Conservation (phyloP, 2,329 filamentous ascomycete genomes). For the Hypoxylon sp. region DNA sequence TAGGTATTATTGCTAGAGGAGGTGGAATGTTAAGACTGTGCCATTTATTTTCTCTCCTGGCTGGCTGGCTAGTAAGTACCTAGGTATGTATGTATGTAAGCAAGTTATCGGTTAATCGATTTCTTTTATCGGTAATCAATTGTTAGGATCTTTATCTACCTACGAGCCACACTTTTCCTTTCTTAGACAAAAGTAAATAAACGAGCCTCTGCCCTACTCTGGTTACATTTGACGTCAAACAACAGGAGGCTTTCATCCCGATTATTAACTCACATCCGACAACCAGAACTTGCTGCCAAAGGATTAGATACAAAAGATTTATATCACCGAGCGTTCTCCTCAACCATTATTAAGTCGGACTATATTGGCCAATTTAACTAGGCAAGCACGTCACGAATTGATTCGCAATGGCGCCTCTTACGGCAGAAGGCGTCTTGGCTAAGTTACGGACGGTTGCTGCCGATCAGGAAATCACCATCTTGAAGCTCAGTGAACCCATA, state of each 20-base stretch:
- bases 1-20: too few relatives aligned
- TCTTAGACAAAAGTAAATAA: slow-evolving; percentile 61
- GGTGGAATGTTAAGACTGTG: too few relatives aligned
- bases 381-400: slow-evolving; percentile 13
- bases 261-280: not conserved
- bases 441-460: slow-evolving; percentile 68
- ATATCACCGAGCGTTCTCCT: not conserved
- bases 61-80: too few relatives aligned
- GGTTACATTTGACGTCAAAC: not conserved
- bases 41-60: too few relatives aligned
- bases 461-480: slow-evolving; percentile 77
- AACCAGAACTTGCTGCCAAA: not conserved
- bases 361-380: not conserved
- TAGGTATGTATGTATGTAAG: too few relatives aligned
- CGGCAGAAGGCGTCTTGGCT: slow-evolving; percentile 61
- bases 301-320: not conserved
- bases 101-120: not conserved
- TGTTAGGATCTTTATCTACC: not conserved
- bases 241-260: not conserved
- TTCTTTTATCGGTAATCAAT: slow-evolving; percentile 14
- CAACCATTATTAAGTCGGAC: not conserved
- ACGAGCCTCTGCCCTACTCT: not conserved
- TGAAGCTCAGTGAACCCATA: slow-evolving; percentile 83
- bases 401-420: slow-evolving; percentile 48
- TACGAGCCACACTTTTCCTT: slow-evolving; percentile 42